Evolutionary conservation across 495 filamentous ascomycete species (phyloP).

Genomic region (Pyrenula aspistea): DNA sequence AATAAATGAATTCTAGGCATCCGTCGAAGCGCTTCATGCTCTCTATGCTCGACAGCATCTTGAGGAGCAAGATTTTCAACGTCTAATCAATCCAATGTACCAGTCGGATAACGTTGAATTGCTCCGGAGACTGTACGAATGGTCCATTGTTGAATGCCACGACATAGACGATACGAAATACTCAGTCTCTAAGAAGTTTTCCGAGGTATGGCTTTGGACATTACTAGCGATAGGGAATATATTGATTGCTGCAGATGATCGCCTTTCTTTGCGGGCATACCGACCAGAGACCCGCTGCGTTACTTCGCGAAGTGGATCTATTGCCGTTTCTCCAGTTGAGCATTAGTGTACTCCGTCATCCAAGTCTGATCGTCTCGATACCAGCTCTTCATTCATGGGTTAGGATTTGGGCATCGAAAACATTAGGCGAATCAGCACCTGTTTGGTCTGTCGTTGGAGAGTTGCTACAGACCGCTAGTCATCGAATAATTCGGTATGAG

Average conservation of each 20-base stretch:
- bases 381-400: slow-evolving; percentile 85
- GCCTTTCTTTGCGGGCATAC: slow-evolving; percentile 67
- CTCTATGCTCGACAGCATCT: slow-evolving; percentile 66
- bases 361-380: slow-evolving; percentile 84
- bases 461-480: slow-evolving; percentile 68
- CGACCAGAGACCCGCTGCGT: slow-evolving; percentile 62
- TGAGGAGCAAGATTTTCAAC: slow-evolving; percentile 66
- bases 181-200: slow-evolving; percentile 80
- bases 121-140: slow-evolving; percentile 67
- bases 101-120: slow-evolving; percentile 54
- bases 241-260: slow-evolving; percentile 45
- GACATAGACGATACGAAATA: slow-evolving; percentile 88
- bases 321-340: slow-evolving; percentile 70
- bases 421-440: slow-evolving; percentile 50
- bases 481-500: slow-evolving; percentile 72
- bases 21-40: slow-evolving; percentile 71
- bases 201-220: slow-evolving; percentile 49
- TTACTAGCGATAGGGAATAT: no score
- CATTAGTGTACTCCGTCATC: slow-evolving; percentile 65
- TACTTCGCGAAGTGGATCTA: slow-evolving; percentile 51
- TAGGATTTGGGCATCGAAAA: slow-evolving; percentile 56
- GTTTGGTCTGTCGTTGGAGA: slow-evolving; percentile 46
- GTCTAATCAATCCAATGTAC: slow-evolving; percentile 70
- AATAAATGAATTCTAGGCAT: slow-evolving; percentile 41
- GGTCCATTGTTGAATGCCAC: slow-evolving; percentile 65